phyloP scores from a whole-genome alignment of 148 eudicot genomes.

The Arctostaphylos glauca region DNA sequence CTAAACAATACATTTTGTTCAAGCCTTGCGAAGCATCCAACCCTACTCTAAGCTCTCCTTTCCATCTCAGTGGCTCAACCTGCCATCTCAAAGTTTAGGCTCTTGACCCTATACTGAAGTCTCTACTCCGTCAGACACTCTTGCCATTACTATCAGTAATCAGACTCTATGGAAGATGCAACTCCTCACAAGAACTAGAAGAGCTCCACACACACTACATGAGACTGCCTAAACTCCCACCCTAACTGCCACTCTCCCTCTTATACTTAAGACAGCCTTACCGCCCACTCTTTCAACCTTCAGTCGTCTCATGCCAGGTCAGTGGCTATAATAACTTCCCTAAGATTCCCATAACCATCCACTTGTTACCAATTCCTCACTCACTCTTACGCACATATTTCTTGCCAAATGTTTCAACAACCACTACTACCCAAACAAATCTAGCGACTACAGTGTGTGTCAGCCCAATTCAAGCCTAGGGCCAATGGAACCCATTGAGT shows the following conservation, averaged over 20 bases:
- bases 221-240: neutral
- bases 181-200: neutral
- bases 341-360: neutral
- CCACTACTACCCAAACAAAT: neutral
- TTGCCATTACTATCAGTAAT: neutral
- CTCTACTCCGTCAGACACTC: neutral
- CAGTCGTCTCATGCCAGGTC: neutral
- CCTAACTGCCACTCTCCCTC: neutral
- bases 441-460: neutral
- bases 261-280: neutral
- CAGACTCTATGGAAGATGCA: neutral
- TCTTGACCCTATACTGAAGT: neutral
- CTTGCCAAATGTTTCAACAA: too few relatives aligned
- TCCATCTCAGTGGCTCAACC: neutral
- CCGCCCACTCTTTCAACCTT: neutral
- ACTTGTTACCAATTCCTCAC: neutral
- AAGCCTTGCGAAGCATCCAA: neutral
- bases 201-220: neutral
- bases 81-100: neutral
- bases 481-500: neutral
- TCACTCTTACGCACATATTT: neutral
- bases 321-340: neutral
- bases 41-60: neutral
- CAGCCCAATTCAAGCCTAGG: too few relatives aligned
- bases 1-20: neutral